Evolutionary conservation across 1,139 yeast species (phyloP), one percentile per base, ranked within the genome.

Genomic region (Arxiozyma slooffiae): DNA sequence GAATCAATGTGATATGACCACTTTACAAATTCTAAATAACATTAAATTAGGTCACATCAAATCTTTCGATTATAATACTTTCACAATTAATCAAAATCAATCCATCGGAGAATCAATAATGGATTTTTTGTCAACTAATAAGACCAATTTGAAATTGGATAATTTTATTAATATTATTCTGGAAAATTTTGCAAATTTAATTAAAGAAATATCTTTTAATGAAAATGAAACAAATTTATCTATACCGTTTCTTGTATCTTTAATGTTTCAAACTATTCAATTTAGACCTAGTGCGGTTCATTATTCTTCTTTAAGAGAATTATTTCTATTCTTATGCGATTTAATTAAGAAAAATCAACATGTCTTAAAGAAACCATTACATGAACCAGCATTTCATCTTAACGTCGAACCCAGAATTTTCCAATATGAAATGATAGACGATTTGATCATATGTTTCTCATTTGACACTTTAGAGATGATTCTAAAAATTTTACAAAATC

Each of bases 201-300:
- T 65, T 18, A 60, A 58, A 45, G 60, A 56, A 34, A 60, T 65
- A 14, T 54, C 61, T 17, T 51, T 58, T 14, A 45, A 58, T 44
- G n/a, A 54, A 34, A 30, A 69, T 6, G 62, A 59, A 23, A 62
- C 66, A 26, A 62, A 61, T 3, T 48, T 67, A 23, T 57, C n/a
- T n/a, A n/a, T n/a, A n/a, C n/a, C n/a, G n/a, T n/a, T n/a, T n/a
- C n/a, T 82, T 18, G 60, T 81, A 2, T 70, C 81, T 1, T 60
- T 82, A 39, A 67, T 82, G 46, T 76, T 78, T 55, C 78, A 79
- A 50, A 61, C 80, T 1, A 64, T 81, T 14, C 71, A 67, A 44
- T 82, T 79, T 61, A 71, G 82, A 54, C 80, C 84, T 0, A 74
- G 77, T 48, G 87, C 87, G 0, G 71, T 80, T 7, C 68, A 67